Evolutionary conservation across 2,329 filamentous ascomycete species (phyloP), one percentile per base, ranked within the genome.

Genomic region (Lizonia empirigonia): DNA sequence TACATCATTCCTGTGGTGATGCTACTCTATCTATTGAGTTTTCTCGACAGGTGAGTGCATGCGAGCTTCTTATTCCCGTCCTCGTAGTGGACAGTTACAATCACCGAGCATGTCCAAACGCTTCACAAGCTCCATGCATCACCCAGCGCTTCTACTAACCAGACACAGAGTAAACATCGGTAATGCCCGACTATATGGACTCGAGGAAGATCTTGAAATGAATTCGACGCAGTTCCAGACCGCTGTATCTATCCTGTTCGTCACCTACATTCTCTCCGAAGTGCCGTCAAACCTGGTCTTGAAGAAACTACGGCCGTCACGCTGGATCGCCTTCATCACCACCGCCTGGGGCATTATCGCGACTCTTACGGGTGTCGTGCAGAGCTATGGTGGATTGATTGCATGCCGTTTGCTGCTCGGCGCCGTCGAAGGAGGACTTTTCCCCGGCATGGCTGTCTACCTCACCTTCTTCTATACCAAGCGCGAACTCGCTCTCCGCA

Each of bases 381-480:
- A 86, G 32, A 85, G 77, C 54, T 91, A 86, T 64, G 83, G 78
- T 34, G 79, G 82, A 2, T 76, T 92, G 4, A 74, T 91, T n/a
- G 87, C 82, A 5, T 86, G 85, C 56, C 85, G 88, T 5, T 66
- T 91, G 0, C 74, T 91, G 12, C 81, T 91, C 0, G 88, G 88
- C 5, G 77, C 81, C 6, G 79, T 89, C 30, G 87, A 90, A 71
- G 86, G 86, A 0, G 87, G 87, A 0, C 74, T 90, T 0, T 89
- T 90, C 58, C 87, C 88, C 0, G 87, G 87, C 0, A 73, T 88
- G 58, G 85, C 82, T 5, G 74, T 87, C 15, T 90, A 90, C 60
- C 78, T 91, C 15, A 90, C 88, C 0, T 82, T 90, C 58, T 91
- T 90, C 77, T 91, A 91, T 74, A 88, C 84, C 37, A 88, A 87